phyloP scores from a whole-genome alignment of 805 yeast genomes.

The Saccharomycopsis guyanensis region DNA sequence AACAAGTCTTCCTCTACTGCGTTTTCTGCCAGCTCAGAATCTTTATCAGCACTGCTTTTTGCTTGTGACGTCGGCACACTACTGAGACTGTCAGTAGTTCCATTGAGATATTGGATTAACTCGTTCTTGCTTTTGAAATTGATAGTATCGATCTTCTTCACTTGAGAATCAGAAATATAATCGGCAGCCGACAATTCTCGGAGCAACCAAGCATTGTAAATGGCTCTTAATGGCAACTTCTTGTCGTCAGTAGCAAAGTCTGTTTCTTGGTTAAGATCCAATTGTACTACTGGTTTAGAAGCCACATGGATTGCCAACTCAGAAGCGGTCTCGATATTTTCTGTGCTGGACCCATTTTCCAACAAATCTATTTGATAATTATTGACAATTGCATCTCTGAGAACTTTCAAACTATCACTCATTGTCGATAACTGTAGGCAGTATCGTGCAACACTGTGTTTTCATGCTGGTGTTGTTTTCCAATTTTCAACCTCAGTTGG shows the following conservation, averaged over 20 bases:
- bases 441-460: too few species aligned
- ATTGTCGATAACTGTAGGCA: too few species aligned
- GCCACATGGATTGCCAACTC: slow-evolving; percentile 18
- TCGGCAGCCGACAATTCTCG: slow-evolving; percentile 72
- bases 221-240: slow-evolving; percentile 47
- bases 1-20: slow-evolving; percentile 42
- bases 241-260: slow-evolving; percentile 46
- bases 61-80: too few species aligned
- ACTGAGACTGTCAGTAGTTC: slow-evolving; percentile 53
- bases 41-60: slow-evolving; percentile 18
- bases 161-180: slow-evolving; percentile 67
- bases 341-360: slow-evolving; percentile 23
- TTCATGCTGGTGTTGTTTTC: too few species aligned
- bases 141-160: slow-evolving; percentile 55
- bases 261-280: slow-evolving; percentile 41
- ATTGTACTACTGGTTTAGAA: neutral
- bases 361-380: slow-evolving; percentile 24
- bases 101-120: slow-evolving; percentile 72
- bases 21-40: slow-evolving; percentile 6
- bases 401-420: slow-evolving; percentile 26
- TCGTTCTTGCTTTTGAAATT: slow-evolving; percentile 83
- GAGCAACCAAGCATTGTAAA: slow-evolving; percentile 71
- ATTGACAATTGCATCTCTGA: slow-evolving; percentile 28
- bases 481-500: too few species aligned
- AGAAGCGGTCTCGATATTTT: slow-evolving; percentile 33